These are phyloP conservation scores for Verticillium albo-atrum DNA, from an alignment of 2,329 filamentous ascomycete species.

Conservation along the genomic window DNA sequence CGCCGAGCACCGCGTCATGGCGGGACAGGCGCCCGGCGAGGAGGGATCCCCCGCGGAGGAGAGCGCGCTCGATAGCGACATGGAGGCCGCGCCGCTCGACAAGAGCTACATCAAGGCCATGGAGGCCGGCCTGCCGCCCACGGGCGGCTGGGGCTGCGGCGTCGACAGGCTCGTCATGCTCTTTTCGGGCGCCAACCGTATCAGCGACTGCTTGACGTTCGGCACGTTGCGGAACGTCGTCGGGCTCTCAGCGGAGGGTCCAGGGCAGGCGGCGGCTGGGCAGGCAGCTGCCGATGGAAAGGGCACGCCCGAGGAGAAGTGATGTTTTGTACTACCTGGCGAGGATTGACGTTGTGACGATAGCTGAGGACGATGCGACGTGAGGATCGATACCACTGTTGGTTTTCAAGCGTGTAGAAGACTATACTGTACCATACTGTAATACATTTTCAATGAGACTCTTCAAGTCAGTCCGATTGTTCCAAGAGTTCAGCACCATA, in stretches of 20 bases:
- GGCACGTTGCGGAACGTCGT: slow-evolving; percentile 73
- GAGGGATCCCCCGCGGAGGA: slow-evolving; percentile 22
- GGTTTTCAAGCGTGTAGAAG: neutral
- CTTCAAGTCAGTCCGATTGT: neutral
- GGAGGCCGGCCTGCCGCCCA: slow-evolving; percentile 89
- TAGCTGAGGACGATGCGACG: neutral
- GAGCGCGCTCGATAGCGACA: slow-evolving; percentile 38
- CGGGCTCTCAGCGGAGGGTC: slow-evolving; percentile 36
- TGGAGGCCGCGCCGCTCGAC: slow-evolving; percentile 51
- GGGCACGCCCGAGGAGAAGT: neutral
- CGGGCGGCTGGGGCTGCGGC: slow-evolving; percentile 94
- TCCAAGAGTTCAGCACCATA: too few species aligned
- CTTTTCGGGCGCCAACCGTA: slow-evolving; percentile 72
- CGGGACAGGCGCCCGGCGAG: slow-evolving; percentile 22
- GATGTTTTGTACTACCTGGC: neutral
- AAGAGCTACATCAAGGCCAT: slow-evolving; percentile 81
- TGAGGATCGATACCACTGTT: neutral
- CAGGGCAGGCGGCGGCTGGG: neutral
- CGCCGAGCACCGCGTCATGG: slow-evolving; percentile 41
- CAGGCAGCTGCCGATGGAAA: neutral
- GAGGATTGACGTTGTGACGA: neutral
- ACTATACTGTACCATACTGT: neutral
- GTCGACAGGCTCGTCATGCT: slow-evolving; percentile 91
- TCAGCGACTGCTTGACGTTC: slow-evolving; percentile 84
- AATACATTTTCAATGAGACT: neutral